phyloP scores from a whole-genome alignment of 2,329 filamentous ascomycete species.

The Aspergillus nomiae region DNA sequence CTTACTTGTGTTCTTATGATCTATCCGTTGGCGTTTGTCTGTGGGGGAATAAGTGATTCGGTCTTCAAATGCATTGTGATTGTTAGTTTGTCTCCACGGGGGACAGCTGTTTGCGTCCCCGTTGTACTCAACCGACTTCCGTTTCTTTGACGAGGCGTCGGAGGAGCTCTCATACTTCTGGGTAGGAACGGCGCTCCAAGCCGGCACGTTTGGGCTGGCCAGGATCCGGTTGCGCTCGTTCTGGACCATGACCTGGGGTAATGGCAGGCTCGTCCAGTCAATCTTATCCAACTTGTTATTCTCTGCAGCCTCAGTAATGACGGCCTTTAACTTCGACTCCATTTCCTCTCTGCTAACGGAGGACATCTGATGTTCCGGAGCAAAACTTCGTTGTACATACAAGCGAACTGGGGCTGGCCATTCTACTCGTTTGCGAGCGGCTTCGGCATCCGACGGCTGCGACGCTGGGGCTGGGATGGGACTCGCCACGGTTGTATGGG shows the following conservation, averaged over 20 bases:
- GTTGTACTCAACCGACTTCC: constrained; percentile 72
- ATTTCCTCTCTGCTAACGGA: constrained; percentile 69
- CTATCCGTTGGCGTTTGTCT: constrained; percentile 53
- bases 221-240: constrained; percentile 62
- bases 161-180: constrained; percentile 26
- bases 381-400: constrained; percentile 89
- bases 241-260: constrained; percentile 82
- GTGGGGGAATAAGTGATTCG: constrained; percentile 68
- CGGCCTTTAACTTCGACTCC: constrained; percentile 79
- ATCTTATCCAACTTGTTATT: constrained; percentile 69
- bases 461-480: constrained; percentile 23
- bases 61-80: constrained; percentile 65
- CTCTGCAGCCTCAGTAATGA: constrained; percentile 81
- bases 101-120: constrained; percentile 57
- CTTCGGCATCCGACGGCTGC: constrained; percentile 37
- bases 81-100: constrained; percentile 76
- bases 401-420: constrained; percentile 81
- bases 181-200: constrained; percentile 22
- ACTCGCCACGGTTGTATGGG: constrained; percentile 37
- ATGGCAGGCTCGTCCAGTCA: constrained; percentile 80
- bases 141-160: constrained; percentile 64
- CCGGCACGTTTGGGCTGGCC: constrained; percentile 46
- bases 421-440: constrained; percentile 60
- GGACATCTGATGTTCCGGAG: constrained; percentile 67
- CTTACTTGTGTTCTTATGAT: constrained; percentile 73